Conservation (phyloP, 176 grass and related monocot species). For the Stipa capillata region DNA sequence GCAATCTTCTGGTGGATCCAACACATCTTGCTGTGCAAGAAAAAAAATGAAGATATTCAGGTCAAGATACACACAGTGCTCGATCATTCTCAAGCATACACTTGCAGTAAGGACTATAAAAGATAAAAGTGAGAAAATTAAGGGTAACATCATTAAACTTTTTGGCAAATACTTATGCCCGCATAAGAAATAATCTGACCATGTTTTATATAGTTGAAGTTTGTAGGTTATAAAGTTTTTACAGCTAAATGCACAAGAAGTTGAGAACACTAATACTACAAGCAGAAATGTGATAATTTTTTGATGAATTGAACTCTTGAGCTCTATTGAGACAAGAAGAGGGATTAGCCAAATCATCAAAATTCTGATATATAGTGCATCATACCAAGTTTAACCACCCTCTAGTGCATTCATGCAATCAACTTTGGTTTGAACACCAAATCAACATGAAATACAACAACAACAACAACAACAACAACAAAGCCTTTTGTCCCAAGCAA, state of each 20-base stretch:
- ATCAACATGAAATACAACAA: no score
- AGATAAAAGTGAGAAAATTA: background rate
- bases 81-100: background rate
- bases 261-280: background rate
- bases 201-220: slow-evolving; percentile 14
- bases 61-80: no score
- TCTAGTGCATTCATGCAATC: no score
- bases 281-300: background rate
- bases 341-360: background rate
- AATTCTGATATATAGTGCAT: background rate
- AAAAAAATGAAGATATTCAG: slow-evolving; percentile 11
- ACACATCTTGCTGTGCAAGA: slow-evolving; percentile 70
- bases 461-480: no score
- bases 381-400: background rate
- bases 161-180: background rate
- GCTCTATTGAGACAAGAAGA: background rate
- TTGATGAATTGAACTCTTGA: background rate
- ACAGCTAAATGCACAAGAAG: background rate
- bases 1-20: slow-evolving; percentile 99
- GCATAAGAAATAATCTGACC: background rate
- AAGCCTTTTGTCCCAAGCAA: no score
- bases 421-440: background rate
- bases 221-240: background rate
- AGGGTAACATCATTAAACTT: background rate
- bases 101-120: background rate